Evolutionary conservation across 345 rosid genomes (phyloP), one percentile per base, ranked within the genome.

Genomic region (Psidium friedrichsthalianum): DNA sequence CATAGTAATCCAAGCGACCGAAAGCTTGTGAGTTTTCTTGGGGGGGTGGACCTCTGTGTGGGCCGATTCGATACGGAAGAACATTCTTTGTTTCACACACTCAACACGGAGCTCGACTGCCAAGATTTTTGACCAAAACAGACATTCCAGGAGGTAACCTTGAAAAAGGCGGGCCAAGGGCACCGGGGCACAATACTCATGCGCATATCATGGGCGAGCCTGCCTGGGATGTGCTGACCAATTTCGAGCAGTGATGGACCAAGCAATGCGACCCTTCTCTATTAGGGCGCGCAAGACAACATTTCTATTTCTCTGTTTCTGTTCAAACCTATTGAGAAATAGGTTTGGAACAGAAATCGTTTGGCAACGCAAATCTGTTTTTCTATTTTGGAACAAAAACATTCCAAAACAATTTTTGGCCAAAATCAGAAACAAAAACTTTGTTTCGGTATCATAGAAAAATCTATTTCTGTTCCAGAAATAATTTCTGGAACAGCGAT

Each of bases 241-340:
- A 95, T 84, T 95, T 97, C 24, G 98, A 97, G 89, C 95, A 97
- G n/a, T n/a, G n/a, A n/a, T n/a, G n/a, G n/a, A n/a, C n/a, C n/a
- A n/a, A n/a, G n/a, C n/a, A n/a, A n/a, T n/a, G n/a, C n/a, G n/a
- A n/a, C n/a, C n/a, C n/a, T n/a, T n/a, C n/a, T n/a, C n/a, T n/a
- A n/a, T n/a, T n/a, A n/a, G n/a, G n/a, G n/a, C n/a, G n/a, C n/a
- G n/a, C n/a, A n/a, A n/a, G n/a, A n/a, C n/a, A n/a, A n/a, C n/a
- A n/a, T n/a, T n/a, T n/a, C n/a, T n/a, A n/a, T n/a, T n/a, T n/a
- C n/a, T n/a, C n/a, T n/a, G n/a, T n/a, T n/a, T n/a, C n/a, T n/a
- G n/a, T n/a, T n/a, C n/a, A n/a, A n/a, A n/a, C n/a, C n/a, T n/a
- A n/a, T n/a, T n/a, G n/a, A n/a, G n/a, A n/a, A n/a, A n/a, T n/a